A percentile compares a stretch with the other conserved stretches of the same genome.
phyloP scores from a whole-genome alignment of 345 rosid genomes.

The Raphanus sativus region DNA sequence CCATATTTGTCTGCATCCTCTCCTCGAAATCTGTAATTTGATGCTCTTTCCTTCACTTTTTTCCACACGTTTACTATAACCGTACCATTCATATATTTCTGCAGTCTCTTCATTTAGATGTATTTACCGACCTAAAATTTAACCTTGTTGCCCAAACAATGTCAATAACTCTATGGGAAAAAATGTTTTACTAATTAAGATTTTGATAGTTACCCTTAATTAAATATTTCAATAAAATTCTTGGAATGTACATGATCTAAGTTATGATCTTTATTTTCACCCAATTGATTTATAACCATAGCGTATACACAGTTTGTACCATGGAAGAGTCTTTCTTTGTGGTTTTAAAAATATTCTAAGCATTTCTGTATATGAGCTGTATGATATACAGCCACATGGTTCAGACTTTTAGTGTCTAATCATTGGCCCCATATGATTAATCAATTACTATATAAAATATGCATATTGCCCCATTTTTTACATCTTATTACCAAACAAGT shows the following conservation, averaged over 20 bases:
- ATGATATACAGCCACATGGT: constrained; percentile 25
- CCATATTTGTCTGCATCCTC: constrained; percentile 38
- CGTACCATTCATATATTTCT: not conserved
- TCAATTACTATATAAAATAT: not conserved
- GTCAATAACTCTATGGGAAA: no score
- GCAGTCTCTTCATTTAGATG: no score
- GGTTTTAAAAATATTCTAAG: not conserved
- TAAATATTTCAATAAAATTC: not conserved
- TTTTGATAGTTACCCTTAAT: no score
- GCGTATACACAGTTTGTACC: not conserved
- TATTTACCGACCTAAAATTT: no score
- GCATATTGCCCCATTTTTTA: not conserved
- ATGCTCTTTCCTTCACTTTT: constrained; percentile 35
- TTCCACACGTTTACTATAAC: not conserved
- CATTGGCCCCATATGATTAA: constrained; percentile 27
- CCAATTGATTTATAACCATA: not conserved
- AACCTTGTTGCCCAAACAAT: no score
- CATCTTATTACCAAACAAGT: not conserved
- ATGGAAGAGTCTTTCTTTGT: constrained; percentile 15
- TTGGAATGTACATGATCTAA: constrained; percentile 7
- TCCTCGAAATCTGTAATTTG: constrained; percentile 63
- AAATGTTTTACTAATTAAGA: no score
- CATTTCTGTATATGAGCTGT: constrained; percentile 31
- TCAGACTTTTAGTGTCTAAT: constrained; percentile 25
- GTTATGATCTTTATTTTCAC: not conserved